Percentiles rank a stretch among this genome's conserved stretches.
These are phyloP conservation scores for Leccinum solheimii DNA, from an alignment of 1,284 basidiomycete genomes.

Conservation along the genomic window DNA sequence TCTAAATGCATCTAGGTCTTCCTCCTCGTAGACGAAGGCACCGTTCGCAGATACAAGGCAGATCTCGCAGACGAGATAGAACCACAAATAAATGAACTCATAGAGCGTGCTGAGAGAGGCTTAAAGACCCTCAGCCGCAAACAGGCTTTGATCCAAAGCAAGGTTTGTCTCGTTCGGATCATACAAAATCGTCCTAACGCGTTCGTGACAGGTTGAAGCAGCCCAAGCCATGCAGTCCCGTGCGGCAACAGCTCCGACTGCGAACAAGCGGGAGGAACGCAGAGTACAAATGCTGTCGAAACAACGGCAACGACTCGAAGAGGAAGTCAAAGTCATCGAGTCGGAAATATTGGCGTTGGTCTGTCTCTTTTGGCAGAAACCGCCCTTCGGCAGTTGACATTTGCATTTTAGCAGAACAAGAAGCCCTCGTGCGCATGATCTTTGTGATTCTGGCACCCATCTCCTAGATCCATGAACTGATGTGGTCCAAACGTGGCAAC, in stretches of 20 bases:
- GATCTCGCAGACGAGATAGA: slow-evolving; percentile 76
- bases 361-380: slow-evolving; percentile 16
- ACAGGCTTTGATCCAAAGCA: slow-evolving; percentile 56
- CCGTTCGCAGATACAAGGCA: slow-evolving; percentile 65
- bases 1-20: slow-evolving; percentile 52
- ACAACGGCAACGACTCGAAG: slow-evolving; percentile 62
- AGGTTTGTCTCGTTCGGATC: slow-evolving; percentile 41
- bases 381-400: background rate
- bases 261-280: slow-evolving; percentile 64
- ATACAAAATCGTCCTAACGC: background rate
- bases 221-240: slow-evolving; percentile 45
- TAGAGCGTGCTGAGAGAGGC: slow-evolving; percentile 69
- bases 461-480: background rate
- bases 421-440: slow-evolving; percentile 8
- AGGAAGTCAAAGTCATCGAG: slow-evolving; percentile 54
- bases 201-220: slow-evolving; percentile 49
- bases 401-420: slow-evolving; percentile 25
- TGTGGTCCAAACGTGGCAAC: background rate
- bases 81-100: slow-evolving; percentile 71
- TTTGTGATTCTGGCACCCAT: background rate
- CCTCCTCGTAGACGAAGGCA: slow-evolving; percentile 66
- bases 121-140: slow-evolving; percentile 58
- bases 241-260: slow-evolving; percentile 48
- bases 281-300: slow-evolving; percentile 60
- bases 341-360: slow-evolving; percentile 60